Base-by-base conservation (phyloP, 345 rosid species). In the Mallotus nudiflorus region DNA sequence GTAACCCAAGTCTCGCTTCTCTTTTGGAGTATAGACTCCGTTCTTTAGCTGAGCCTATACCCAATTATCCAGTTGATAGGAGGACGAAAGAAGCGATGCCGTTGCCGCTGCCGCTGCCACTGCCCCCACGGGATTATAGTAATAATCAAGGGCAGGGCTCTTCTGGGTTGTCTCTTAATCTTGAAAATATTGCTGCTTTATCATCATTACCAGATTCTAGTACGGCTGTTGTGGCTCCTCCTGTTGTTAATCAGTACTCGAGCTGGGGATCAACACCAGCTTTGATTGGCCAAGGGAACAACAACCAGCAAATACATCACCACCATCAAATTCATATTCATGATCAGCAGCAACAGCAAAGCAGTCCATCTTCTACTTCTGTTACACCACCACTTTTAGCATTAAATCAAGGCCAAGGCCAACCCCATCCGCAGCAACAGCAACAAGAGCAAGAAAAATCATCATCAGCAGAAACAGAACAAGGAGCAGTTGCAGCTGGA, bases 1-100 rank as follows among this genome's bases (percentile, higher is more conserved):
- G 92, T 70, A 95, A 95, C 82, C 97, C 99, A 25, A 89, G 83
- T 77, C 93, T 95, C 1, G 97, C 97, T 19, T 80, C 91, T 53
- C 88, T 92, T 39, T 86, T 95, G 6, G 99, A 95, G 81, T 78
- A 85, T 76, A 78, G 96, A 65, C 96, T 95, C 19, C 89, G 92
- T 6, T 86, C 89, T 55, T 85, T 95, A 6, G 73, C 85, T 45
- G 89, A 90, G 16, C 87, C 89, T 12, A 46, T 72, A 14, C 48
- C 77, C 29, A 64, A 27, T 63, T 62, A 46, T 25, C 51, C 74
- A 3, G 73, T 75, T 51, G 76, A 77, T 56, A 68, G 82, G 50
- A 40, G 81, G 27, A 49, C 73, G 48, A 74, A 72, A 51, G 85
- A 81, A 57, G 65, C 75, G 55, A 24, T 63, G 15, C 62, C 81